phyloP scores from a whole-genome alignment of 805 yeast genomes.

The Nakazawaea pomicola region DNA sequence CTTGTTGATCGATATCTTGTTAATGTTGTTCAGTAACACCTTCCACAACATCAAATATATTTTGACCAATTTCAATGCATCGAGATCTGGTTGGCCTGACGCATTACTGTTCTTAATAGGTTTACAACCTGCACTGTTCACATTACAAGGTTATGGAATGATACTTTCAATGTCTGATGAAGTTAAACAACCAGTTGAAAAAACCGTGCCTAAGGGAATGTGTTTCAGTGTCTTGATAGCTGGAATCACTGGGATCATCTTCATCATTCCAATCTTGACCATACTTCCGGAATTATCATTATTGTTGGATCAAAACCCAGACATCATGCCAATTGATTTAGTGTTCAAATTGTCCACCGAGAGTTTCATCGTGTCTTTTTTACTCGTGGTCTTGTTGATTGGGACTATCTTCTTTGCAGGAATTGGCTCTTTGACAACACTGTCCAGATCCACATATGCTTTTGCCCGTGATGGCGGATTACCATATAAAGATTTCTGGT shows the following conservation, averaged over 20 bases:
- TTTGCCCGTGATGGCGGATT: slow-evolving; percentile 82
- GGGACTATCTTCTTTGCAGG: slow-evolving; percentile 75
- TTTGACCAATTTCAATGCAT: slow-evolving; percentile 62
- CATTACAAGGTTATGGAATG: slow-evolving; percentile 80
- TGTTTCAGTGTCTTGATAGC: slow-evolving; percentile 60
- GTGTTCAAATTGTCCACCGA: slow-evolving; percentile 69
- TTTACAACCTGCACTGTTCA: slow-evolving; percentile 71
- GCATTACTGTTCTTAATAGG: slow-evolving; percentile 72
- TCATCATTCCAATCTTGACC: slow-evolving; percentile 65
- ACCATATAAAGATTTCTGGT: slow-evolving; percentile 62
- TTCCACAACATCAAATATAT: slow-evolving; percentile 58
- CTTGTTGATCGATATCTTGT: slow-evolving; percentile 56
- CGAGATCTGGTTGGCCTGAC: slow-evolving; percentile 72
- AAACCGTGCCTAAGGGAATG: slow-evolving; percentile 70
- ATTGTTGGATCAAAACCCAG: slow-evolving; percentile 55
- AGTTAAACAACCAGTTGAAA: slow-evolving; percentile 63
- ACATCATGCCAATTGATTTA: slow-evolving; percentile 72
- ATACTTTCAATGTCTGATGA: slow-evolving; percentile 80
- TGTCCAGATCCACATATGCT: slow-evolving; percentile 77
- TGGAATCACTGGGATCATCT: slow-evolving; percentile 63
- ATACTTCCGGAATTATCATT: slow-evolving; percentile 63
- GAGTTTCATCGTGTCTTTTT: slow-evolving; percentile 62
- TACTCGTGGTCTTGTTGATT: slow-evolving; percentile 57
- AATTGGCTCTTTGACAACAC: slow-evolving; percentile 74
- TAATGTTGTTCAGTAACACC: slow-evolving; percentile 51